Evolutionary conservation across 2,329 filamentous ascomycete species (phyloP), one percentile per base, ranked within the genome.

Genomic region (Venturia carpophila): DNA sequence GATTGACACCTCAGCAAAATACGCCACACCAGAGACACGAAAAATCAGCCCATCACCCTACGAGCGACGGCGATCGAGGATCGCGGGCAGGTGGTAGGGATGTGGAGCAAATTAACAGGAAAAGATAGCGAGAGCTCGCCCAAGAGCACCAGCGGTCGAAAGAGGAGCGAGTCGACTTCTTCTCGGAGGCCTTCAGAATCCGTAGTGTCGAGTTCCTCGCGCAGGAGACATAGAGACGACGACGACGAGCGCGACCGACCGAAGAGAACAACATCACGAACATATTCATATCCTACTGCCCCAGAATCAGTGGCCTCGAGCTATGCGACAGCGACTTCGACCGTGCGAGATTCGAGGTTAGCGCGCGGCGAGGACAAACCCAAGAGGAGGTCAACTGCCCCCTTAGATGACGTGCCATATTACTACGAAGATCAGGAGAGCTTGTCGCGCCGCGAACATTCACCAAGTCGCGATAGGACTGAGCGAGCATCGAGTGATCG

Each of bases 261-360:
- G 10, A 62, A 55, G 34, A 58, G 61, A 19, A 45, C 52, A 49
- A 65, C 67, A 37, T 65, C 66, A 60, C 71, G 70, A 68, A 69
- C 45, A 64, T 67, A 66, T 66, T 69, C 66, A 19, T 71, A 74
- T 63, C 67, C 69, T 71, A 70, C 49, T 69, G 70, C 37, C 71
- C 73, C 39, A 27, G 66, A 65, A 17, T 76, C 74, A 19, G 71
- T 72, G 24, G 72, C 73, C 37, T 76, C 75, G 24, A 70, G 69
- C 42, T 79, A 75, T 70, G 75, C 69, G 45, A 79, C 77, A 52
- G 76, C 76, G 42, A 69, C 58, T 10, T 64, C 67, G 24, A 55
- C 62, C 62, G 64, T 42, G 65, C 66, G 68, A 13, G 71, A 66
- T 68, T 62, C 72, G 64, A 72, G 70, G 68, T 71, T 39, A 70